phyloP scores from a whole-genome alignment of 768 basidiomycete species.

The Cyathus striatus region DNA sequence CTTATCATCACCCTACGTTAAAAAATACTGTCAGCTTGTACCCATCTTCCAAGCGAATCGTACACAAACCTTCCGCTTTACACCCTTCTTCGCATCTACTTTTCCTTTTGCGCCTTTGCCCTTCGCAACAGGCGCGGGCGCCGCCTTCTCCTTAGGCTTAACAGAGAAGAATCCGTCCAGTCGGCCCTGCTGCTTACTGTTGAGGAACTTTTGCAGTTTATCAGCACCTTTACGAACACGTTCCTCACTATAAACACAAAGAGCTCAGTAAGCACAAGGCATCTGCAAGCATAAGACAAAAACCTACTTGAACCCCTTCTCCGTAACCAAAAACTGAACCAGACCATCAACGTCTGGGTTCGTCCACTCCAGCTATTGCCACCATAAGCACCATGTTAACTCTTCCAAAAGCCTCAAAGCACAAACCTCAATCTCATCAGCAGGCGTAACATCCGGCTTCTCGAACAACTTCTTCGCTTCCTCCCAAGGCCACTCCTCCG shows the following conservation, averaged over 20 bases:
- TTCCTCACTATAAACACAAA: slow-evolving; percentile 66
- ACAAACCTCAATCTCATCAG: slow-evolving; percentile 76
- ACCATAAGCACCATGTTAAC: not conserved
- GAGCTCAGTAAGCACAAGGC: slow-evolving; percentile 1
- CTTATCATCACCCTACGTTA: slow-evolving; percentile 33
- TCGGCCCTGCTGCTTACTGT: slow-evolving; percentile 92
- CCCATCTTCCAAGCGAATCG: not conserved
- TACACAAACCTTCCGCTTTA: slow-evolving; percentile 8
- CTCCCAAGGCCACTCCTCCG: slow-evolving; percentile 97
- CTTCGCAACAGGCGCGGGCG: slow-evolving; percentile 25
- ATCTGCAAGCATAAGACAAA: slow-evolving; percentile 1
- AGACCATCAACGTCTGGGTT: slow-evolving; percentile 90
- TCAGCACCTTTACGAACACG: slow-evolving; percentile 94
- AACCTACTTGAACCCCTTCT: slow-evolving; percentile 95
- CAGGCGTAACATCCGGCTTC: slow-evolving; percentile 85
- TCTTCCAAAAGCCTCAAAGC: not conserved
- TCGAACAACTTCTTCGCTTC: slow-evolving; percentile 89
- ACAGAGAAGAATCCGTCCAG: slow-evolving; percentile 93
- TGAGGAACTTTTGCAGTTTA: slow-evolving; percentile 82
- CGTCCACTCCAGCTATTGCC: slow-evolving; percentile 83
- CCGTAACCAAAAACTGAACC: slow-evolving; percentile 86
- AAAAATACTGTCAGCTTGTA: slow-evolving; percentile 4
- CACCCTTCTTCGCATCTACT: slow-evolving; percentile 16
- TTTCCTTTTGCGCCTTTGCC: slow-evolving; percentile 22
- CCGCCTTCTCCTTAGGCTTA: slow-evolving; percentile 50